These are phyloP conservation scores for Plasmodium sp. DNA, from an alignment of 169 alveolate genomes.

Conservation along the genomic window DNA sequence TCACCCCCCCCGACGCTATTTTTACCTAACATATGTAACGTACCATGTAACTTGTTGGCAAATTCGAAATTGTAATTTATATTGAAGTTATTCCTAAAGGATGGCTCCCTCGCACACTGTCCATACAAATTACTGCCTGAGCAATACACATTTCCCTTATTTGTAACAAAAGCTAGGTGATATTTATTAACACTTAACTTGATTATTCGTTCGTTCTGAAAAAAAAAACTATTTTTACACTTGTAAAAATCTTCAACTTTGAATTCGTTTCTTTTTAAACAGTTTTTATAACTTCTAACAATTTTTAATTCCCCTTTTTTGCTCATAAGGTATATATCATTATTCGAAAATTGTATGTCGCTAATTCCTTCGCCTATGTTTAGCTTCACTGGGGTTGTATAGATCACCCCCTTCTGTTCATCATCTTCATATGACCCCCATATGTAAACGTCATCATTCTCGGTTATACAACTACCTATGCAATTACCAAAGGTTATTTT, in stretches of 20 bases:
- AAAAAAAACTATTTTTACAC: conserved; percentile 32
- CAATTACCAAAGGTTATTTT: conserved; percentile 71
- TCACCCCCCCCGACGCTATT: not conserved
- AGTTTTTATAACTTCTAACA: conserved; percentile 35
- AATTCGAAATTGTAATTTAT: conserved; percentile 64
- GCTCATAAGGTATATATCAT: conserved; percentile 40
- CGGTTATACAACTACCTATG: conserved; percentile 68
- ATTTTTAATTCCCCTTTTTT: conserved; percentile 70
- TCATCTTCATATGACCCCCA: conserved; percentile 72
- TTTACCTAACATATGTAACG: conserved; percentile 2
- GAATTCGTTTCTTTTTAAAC: conserved; percentile 35
- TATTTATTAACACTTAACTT: conserved; percentile 73
- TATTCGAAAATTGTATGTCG: conserved; percentile 60
- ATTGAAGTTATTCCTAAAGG: conserved; percentile 41
- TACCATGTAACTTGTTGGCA: not conserved
- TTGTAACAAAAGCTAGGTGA: conserved; percentile 73
- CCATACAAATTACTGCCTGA: conserved; percentile 75
- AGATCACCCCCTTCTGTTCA: conserved; percentile 18
- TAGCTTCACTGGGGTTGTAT: conserved; percentile 48
- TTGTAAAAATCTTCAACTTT: conserved; percentile 64
- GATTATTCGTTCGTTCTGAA: conserved; percentile 42
- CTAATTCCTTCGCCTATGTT: conserved; percentile 10
- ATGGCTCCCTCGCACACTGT: conserved; percentile 72
- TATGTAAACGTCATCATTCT: conserved; percentile 57
- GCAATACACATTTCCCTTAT: conserved; percentile 68